Conservation (phyloP, 192 early-diverging fungal species). For the Coemansia sp. region DNA sequence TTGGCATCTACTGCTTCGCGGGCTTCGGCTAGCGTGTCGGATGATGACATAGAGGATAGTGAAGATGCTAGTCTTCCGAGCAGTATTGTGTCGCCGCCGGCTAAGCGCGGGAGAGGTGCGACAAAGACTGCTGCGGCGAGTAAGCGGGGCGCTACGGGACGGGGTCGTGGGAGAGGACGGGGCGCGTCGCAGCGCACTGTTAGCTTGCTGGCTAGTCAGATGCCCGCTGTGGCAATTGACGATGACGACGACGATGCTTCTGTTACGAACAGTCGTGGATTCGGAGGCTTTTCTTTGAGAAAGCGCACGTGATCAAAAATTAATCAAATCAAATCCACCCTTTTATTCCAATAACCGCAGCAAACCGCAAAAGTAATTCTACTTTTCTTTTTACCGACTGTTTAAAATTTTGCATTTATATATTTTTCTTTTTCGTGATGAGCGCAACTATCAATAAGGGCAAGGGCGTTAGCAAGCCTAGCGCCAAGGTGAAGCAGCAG, state of each 20-base stretch:
- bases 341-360: not conserved
- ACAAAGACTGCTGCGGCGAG: not conserved
- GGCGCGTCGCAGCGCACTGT: not conserved
- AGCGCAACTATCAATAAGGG: not conserved
- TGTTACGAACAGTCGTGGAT: not conserved
- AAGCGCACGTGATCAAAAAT: conserved; percentile 12
- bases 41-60: conserved; percentile 20
- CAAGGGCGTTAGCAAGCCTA: not conserved
- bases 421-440: not conserved
- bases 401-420: not conserved
- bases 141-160: not conserved
- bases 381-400: not conserved
- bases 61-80: conserved; percentile 10
- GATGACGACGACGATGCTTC: conserved; percentile 6
- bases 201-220: not conserved
- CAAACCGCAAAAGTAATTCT: not conserved
- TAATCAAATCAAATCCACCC: not conserved
- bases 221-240: conserved; percentile 2
- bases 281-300: conserved; percentile 33
- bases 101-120: not conserved
- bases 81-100: not conserved
- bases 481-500: not conserved
- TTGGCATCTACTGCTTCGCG: not conserved
- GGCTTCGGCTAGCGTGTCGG: not conserved
- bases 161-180: not conserved